Evolutionary conservation across 257 asterid species (phyloP), one percentile per base, ranked within the genome.

Genomic region (Primulina tabacum): DNA sequence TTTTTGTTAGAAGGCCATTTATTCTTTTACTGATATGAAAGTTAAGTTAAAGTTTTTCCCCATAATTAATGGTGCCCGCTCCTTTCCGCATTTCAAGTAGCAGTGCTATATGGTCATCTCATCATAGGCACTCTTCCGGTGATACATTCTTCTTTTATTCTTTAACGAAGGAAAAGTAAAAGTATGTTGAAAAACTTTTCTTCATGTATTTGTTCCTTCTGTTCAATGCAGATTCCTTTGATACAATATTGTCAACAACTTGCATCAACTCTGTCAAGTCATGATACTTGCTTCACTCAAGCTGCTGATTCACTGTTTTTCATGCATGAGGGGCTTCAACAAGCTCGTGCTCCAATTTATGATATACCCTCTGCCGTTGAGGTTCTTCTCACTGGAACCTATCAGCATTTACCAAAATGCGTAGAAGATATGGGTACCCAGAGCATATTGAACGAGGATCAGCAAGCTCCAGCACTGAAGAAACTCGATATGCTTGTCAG

Each of bases 231-330:
- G 99, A 97, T 88, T 71, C 99, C 99, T 30, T 79, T 91, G 83
- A 86, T 91, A 82, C 93, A 92, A 63, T 88, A 94, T 71, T 79
- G 90, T 72, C 99, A 94, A 73, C 98, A 94, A 77, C 98, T 94
- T 60, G 78, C 86, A 47, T 86, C 98, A 60, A 94, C 95, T 65
- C 80, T 94, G 71, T 89, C 97, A 69, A 92, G 96, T 81, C 99
- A 94, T 70, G 98, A 92, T 28, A 89, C 97, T 67, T 94, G 98
- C 74, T 94, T 94, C 82, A 84, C 92, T 72, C 99, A 94, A 88
- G 93, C 99, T 71, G 97, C 99, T 53, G 98, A 94, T 80, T 91
- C 98, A 30, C 79, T 94, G 95, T 94, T 92, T 85, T 94, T 94
- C 82, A 89, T 89, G 98, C 99, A 94, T 53, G 99, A 94, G 81